phyloP scores from a whole-genome alignment of 441 rosid species.

The Capsella rubella region DNA sequence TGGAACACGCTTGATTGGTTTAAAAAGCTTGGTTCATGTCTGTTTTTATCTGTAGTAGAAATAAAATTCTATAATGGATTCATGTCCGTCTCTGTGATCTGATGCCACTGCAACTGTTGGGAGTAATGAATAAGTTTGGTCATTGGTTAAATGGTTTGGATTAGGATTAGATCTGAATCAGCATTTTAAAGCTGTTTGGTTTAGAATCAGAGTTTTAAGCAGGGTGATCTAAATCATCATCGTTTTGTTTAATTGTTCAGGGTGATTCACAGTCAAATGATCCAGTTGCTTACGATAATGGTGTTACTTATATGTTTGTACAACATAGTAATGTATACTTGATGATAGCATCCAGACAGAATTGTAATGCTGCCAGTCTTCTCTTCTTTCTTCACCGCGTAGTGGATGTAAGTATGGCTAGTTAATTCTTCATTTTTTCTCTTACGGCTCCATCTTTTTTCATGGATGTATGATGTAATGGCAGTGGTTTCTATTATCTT shows the following conservation, averaged over 20 bases:
- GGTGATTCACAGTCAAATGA: conserved; percentile 95
- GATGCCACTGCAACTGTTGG: not conserved
- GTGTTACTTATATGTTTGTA: conserved; percentile 89
- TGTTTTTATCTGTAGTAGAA: not conserved
- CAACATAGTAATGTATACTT: conserved; percentile 91
- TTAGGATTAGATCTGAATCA: not conserved
- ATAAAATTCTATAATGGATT: conserved; percentile 1
- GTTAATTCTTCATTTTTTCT: conserved; percentile 18
- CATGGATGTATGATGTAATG: not conserved
- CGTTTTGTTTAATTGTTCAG: conserved; percentile 45
- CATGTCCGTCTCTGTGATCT: not conserved
- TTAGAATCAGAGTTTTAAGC: not conserved
- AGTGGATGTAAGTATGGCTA: conserved; percentile 71
- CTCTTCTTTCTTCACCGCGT: conserved; percentile 86
- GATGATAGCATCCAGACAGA: conserved; percentile 91
- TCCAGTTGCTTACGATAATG: conserved; percentile 95
- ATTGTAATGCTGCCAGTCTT: conserved; percentile 94
- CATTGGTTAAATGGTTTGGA: conserved; percentile 8
- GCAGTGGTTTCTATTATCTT: not conserved
- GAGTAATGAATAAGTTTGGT: conserved; percentile 15
- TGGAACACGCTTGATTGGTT: not conserved
- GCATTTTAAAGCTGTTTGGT: not conserved
- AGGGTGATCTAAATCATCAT: not conserved
- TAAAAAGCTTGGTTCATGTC: not conserved
- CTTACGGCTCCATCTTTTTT: not conserved